phyloP scores from a whole-genome alignment of 2,329 filamentous ascomycete species.

The Colletotrichum paranaense region DNA sequence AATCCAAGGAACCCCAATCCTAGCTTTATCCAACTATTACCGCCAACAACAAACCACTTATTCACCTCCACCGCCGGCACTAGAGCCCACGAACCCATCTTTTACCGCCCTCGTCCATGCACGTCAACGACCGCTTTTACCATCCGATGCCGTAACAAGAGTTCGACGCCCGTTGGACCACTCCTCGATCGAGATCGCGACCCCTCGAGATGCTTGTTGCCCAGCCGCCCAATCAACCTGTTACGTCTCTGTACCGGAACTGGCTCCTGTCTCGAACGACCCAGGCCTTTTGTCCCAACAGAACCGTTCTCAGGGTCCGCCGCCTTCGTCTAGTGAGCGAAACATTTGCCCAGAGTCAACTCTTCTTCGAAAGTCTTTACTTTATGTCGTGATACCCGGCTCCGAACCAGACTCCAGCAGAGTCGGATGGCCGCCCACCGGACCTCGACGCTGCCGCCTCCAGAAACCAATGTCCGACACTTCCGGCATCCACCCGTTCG shows the following conservation, averaged over 20 bases:
- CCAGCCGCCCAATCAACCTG: conserved; percentile 15
- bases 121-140: conserved; percentile 24
- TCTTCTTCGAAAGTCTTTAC: background rate
- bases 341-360: background rate
- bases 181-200: conserved; percentile 30
- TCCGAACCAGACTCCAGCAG: background rate
- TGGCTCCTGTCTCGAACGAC: conserved; percentile 1
- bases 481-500: conserved; percentile 26
- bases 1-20: conserved; percentile 19
- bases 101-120: conserved; percentile 25
- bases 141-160: conserved; percentile 22
- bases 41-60: conserved; percentile 13
- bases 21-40: conserved; percentile 4
- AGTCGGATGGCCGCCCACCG: conserved; percentile 9
- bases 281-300: background rate
- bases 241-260: conserved; percentile 10
- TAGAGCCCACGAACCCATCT: background rate
- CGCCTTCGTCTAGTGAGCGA: conserved; percentile 1
- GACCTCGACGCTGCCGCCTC: background rate
- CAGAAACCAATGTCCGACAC: conserved; percentile 30
- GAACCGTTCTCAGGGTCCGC: background rate
- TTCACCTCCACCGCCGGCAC: background rate
- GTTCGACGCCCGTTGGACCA: conserved; percentile 5
- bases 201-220: background rate
- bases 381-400: conserved; percentile 5